Conservation (phyloP, 345 rosid species). For the Eucalyptus leucophloia region DNA sequence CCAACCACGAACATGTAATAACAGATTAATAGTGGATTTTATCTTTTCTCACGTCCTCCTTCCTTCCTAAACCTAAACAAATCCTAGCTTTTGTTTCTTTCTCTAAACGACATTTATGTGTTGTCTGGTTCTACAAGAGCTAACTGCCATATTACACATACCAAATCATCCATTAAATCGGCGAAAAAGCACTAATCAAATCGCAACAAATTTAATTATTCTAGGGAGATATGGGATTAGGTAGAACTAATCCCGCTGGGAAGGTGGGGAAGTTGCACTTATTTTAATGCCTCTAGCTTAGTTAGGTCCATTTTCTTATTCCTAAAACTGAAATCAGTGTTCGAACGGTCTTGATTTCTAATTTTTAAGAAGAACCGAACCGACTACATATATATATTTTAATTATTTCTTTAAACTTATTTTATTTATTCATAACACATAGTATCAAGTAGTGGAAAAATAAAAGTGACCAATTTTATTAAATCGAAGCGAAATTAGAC, state of each 20-base stretch:
- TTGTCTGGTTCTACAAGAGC: neutral
- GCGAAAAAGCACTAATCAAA: neutral
- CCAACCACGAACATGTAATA: neutral
- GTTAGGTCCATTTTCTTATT: too few relatives aligned
- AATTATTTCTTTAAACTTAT: too few relatives aligned
- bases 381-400: too few relatives aligned
- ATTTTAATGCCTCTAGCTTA: neutral
- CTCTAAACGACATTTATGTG: neutral
- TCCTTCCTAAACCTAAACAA: neutral
- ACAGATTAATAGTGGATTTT: neutral
- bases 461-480: rapidly evolving
- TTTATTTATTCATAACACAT: too few relatives aligned
- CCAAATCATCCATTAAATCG: rapidly evolving
- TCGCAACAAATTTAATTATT: neutral
- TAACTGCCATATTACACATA: neutral
- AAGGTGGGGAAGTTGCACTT: neutral
- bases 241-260: neutral
- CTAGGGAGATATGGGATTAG: neutral
- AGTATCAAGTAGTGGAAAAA: too few relatives aligned
- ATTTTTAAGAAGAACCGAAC: rapidly evolving
- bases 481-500: rapidly evolving
- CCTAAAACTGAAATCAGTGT: rapidly evolving
- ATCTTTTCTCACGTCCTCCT: neutral
- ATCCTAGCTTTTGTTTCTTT: neutral
- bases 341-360: rapidly evolving